Base-by-base conservation (phyloP, 2,329 filamentous ascomycete species). In the Ophioceras dolichostomum region DNA sequence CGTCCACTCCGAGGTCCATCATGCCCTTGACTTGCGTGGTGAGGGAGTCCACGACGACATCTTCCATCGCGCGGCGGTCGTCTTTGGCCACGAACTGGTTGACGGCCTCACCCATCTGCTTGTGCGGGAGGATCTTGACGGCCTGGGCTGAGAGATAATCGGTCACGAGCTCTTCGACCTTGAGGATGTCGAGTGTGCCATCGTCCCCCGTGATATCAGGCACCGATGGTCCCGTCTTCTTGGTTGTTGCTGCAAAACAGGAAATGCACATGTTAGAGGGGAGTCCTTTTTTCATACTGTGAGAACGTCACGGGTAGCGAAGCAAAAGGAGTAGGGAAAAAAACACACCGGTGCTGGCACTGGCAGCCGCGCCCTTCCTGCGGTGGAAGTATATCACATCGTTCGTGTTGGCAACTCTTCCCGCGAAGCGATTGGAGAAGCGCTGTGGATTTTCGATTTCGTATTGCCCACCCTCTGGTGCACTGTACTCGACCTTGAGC, bases 371-470 rank as follows among this genome's bases (percentile, higher is more conserved):
- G 7, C 22, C 22, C 60, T 94, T 96, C 60, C 89, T 94, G 39
- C 85, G 76, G 57, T 95, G 79, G 54, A 94, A 96, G 50, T 89
- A 83, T 1, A 98, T 79, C 1, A 98, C 86, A 49, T 98, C 91
- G 47, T 88, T 93, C 9, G 80, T 79, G 52, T 98, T 98, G 41
- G 91, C 91, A 1, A 98, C 89, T 51, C 77, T 83, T n/a, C 79
- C 82, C 1, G 82, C 71, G 48, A 96, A 98, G 3, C 87, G 75
- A 54, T 94, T 94, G 0, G 89, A 96, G 51, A 96, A 95, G 8
- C 91, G 78, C 54, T 96, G 91, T 0, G 91, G 88, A 43, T 98
- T 98, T 55, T 96, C 91, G 45, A 83, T 80, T 47, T 96, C 84
- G 50, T 86, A 98, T 26, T 77, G 75, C 12, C 86, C 83, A 4